A percentile compares a stretch with the other conserved stretches of the same genome.
phyloP scores from a whole-genome alignment of 495 filamentous ascomycete species.

The Aspergillus egyptiacus region DNA sequence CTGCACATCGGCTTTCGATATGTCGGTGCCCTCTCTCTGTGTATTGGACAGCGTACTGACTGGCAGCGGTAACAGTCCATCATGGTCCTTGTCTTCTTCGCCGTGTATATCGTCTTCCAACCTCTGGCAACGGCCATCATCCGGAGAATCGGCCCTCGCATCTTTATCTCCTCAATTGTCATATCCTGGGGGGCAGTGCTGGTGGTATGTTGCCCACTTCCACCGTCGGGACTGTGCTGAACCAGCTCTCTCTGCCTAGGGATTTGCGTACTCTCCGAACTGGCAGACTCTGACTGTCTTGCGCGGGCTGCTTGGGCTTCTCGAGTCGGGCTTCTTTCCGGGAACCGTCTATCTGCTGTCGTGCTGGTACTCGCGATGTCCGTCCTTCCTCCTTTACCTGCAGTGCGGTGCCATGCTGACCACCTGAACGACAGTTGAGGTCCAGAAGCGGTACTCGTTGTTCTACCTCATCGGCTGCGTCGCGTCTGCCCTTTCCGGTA shows the following conservation, averaged over 20 bases:
- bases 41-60: background rate
- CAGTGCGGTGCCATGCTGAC: background rate
- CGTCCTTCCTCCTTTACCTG: background rate
- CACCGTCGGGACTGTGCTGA: background rate
- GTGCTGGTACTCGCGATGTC: constrained; percentile 58
- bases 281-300: constrained; percentile 40
- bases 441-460: constrained; percentile 56
- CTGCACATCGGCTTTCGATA: constrained; percentile 10
- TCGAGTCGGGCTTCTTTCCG: constrained; percentile 63
- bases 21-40: background rate
- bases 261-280: constrained; percentile 45
- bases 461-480: constrained; percentile 62
- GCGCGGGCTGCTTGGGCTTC: constrained; percentile 52
- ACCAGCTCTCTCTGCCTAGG: constrained; percentile 18
- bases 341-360: constrained; percentile 56
- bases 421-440: constrained; percentile 36
- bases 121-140: constrained; percentile 51
- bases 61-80: constrained; percentile 47
- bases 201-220: constrained; percentile 23
- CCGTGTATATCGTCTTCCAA: constrained; percentile 59
- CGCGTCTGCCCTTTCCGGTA: constrained; percentile 55
- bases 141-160: constrained; percentile 54
- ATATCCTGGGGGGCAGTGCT: constrained; percentile 44
- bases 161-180: constrained; percentile 49
- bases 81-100: constrained; percentile 59